Evolutionary conservation across 495 filamentous ascomycete genomes (phyloP), one percentile per base, ranked within the genome.

Genomic region (Glonium stellatum): DNA sequence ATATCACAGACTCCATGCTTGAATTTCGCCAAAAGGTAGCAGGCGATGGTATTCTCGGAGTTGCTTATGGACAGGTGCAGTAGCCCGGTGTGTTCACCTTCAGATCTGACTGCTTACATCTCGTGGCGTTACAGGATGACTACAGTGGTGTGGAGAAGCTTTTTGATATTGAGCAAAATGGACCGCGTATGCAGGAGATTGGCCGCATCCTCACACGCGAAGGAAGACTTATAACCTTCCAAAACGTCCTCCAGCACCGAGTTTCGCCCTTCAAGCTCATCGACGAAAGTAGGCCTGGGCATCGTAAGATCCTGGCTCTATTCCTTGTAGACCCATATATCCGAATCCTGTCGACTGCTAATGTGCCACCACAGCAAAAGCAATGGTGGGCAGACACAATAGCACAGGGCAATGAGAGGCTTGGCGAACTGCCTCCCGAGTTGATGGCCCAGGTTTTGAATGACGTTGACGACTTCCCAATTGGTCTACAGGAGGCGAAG

Each of bases 1-100:
- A 90, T 67, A 80, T 87, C 54, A 83, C 78, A 5, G 68, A 76
- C 5, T 80, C 74, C 57, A 65, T 62, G 25, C 74, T 88, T 0
- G 64, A 73, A 0, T 85, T 87, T 65, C 77, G 79, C 13, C 73
- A 80, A 36, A 57, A 64, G 5, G 27, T 31, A 2, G 48, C 67
- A 2, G 51, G 71, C 21, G 55, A 51, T 5, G 36, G 51, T 5
- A 49, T 23, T 27, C 0, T 48, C 0, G 10, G 31, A 8, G 41
- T 10, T 3, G n/a, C 41, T 23, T 21, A 21, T 12, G 11, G 18
- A 35, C 39, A 44, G 37, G n/a, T 36, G n/a, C 41, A 22, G 8
- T n/a, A 35, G n/a, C 39, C 56, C 39, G 4, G 6, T 6, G 12
- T 21, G 12, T 21, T 34, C 5, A 1, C 56, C 23, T 25, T 25